These are phyloP conservation scores for Euryodendron excelsum DNA, from an alignment of 148 eudicot genomes.

Conservation along the genomic window DNA sequence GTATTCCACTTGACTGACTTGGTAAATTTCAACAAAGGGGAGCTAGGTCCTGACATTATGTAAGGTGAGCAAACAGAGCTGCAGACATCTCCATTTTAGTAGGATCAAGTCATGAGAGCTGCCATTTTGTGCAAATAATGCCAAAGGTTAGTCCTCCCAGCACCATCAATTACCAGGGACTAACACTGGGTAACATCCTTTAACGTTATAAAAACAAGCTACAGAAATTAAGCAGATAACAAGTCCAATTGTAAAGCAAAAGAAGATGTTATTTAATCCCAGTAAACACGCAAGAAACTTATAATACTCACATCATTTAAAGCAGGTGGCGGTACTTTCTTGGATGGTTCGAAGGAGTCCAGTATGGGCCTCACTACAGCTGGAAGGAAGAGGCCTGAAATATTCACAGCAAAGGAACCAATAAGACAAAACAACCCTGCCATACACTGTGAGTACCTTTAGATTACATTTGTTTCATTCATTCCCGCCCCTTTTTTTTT, in stretches of 20 bases:
- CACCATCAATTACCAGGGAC: neutral
- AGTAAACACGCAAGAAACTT: neutral
- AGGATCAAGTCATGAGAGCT: no score
- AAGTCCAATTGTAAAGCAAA: neutral
- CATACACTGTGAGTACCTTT: neutral
- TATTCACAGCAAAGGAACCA: conserved; percentile 15
- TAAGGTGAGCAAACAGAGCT: neutral
- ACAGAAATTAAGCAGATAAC: neutral
- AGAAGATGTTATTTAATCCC: neutral
- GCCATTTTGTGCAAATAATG: no score
- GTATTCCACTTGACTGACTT: neutral
- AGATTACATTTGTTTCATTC: neutral
- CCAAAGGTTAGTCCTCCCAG: neutral
- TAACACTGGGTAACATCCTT: neutral
- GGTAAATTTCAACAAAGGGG: neutral
- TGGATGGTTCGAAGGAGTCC: conserved; percentile 72
- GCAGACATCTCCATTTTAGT: neutral
- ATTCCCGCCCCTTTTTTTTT: no score
- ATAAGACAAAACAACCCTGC: neutral
- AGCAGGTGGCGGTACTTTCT: conserved; percentile 72
- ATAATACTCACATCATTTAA: conserved; percentile 76
- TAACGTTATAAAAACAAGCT: neutral
- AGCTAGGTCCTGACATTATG: neutral
- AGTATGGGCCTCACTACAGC: conserved; percentile 98
- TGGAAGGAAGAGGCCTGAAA: conserved; percentile 92